phyloP scores from a whole-genome alignment of 208 protist genomes.

The Tetramitus jugosus region DNA sequence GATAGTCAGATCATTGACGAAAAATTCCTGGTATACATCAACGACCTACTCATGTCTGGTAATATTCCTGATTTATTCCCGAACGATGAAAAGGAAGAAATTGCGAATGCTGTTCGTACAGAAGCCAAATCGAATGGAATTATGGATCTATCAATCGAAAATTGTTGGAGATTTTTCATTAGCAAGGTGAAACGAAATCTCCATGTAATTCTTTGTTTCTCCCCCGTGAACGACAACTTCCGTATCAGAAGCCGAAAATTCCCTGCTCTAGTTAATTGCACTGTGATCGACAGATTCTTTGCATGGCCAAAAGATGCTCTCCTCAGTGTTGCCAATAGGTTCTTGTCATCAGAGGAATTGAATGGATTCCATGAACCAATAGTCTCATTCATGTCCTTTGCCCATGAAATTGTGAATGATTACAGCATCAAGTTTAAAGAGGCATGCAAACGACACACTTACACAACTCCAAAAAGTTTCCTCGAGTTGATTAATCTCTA shows the following conservation, averaged over 20 bases:
- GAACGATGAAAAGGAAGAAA: slow-evolving; percentile 46
- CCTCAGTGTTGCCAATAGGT: slow-evolving; percentile 50
- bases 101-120: slow-evolving; percentile 45
- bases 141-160: slow-evolving; percentile 46
- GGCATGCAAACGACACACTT: slow-evolving; percentile 57
- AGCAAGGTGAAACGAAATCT: slow-evolving; percentile 55
- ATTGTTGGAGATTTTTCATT: slow-evolving; percentile 56
- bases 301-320: slow-evolving; percentile 69
- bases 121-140: slow-evolving; percentile 55
- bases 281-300: slow-evolving; percentile 76
- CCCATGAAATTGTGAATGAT: slow-evolving; percentile 54
- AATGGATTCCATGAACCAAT: slow-evolving; percentile 17
- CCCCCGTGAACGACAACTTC: slow-evolving; percentile 65
- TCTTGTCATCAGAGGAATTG: slow-evolving; percentile 53
- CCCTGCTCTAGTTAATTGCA: slow-evolving; percentile 62
- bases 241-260: slow-evolving; percentile 60
- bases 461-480: slow-evolving; percentile 79
- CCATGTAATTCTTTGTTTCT: slow-evolving; percentile 66
- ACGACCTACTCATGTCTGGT: slow-evolving; percentile 56
- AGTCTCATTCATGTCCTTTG: slow-evolving; percentile 45
- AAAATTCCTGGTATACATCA: slow-evolving; percentile 60
- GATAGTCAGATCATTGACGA: slow-evolving; percentile 68
- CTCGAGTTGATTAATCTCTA: slow-evolving; percentile 74
- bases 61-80: slow-evolving; percentile 50
- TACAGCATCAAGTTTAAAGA: slow-evolving; percentile 42